Conservation (phyloP, 225 moss, liverwort and hornwort species). For the Sphagnum tenellum region DNA sequence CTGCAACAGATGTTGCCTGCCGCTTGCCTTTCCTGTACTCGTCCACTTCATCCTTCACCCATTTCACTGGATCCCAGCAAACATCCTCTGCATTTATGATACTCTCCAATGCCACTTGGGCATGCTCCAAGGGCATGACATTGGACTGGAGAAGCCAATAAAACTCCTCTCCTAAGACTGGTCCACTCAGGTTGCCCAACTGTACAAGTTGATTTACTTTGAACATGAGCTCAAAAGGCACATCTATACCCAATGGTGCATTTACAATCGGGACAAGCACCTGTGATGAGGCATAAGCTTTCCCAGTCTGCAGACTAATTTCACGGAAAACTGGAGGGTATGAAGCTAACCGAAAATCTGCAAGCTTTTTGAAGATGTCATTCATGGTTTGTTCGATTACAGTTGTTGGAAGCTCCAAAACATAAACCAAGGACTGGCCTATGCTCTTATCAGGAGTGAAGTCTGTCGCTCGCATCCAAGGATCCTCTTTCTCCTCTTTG, state of each 20-base stretch:
- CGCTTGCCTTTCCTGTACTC: conserved; percentile 8
- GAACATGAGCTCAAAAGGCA: conserved; percentile 57
- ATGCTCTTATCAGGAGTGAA: conserved; percentile 45
- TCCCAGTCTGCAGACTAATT: conserved; percentile 16
- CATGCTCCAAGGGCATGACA: conserved; percentile 4
- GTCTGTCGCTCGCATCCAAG: conserved; percentile 69
- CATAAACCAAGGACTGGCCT: conserved; percentile 50
- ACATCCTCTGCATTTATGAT: conserved; percentile 10
- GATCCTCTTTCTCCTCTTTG: conserved; percentile 19
- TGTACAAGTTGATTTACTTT: conserved; percentile 63
- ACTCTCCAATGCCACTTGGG: conserved; percentile 21
- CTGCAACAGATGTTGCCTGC: conserved; percentile 17
- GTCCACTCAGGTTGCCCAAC: conserved; percentile 33
- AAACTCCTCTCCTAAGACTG: conserved; percentile 32
- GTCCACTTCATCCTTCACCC: conserved; percentile 13
- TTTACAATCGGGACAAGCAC: conserved; percentile 59
- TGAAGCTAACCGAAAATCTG: conserved; percentile 20
- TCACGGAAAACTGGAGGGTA: conserved; percentile 9
- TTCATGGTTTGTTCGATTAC: conserved; percentile 12
- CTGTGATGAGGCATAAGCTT: conserved; percentile 27
- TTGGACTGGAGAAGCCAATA: conserved; percentile 34
- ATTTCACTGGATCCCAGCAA: conserved; percentile 23
- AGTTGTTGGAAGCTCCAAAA: conserved; percentile 20
- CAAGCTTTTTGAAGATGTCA: conserved; percentile 25
- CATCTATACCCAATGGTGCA: conserved; percentile 13